Percentiles rank a stretch among this genome's conserved stretches.
Conservation (phyloP, 805 yeast genomes). For the Debaryomyces maramus region DNA sequence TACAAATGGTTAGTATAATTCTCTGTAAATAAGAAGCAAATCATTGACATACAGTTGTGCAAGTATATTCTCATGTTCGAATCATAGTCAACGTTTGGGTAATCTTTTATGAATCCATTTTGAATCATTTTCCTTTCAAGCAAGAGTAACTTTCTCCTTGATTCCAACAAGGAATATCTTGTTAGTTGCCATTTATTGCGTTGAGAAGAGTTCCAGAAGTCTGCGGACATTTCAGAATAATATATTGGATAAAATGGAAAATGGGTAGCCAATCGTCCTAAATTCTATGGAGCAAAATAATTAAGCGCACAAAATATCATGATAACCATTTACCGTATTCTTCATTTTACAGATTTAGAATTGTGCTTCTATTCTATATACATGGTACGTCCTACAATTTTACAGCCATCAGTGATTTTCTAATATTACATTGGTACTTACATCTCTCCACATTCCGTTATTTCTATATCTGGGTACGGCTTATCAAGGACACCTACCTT, state of each 20-base stretch:
- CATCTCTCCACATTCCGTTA: slow-evolving; percentile 22
- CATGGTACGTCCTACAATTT: too few relatives aligned
- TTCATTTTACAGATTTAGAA: too few relatives aligned
- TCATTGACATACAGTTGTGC: slow-evolving; percentile 47
- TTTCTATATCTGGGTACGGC: slow-evolving; percentile 14
- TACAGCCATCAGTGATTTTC: too few relatives aligned
- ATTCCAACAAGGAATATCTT: slow-evolving; percentile 53
- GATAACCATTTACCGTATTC: too few relatives aligned
- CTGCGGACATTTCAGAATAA: slow-evolving; percentile 71
- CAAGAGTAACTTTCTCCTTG: slow-evolving; percentile 41
- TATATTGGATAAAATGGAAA: too few relatives aligned
- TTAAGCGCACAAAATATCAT: too few relatives aligned
- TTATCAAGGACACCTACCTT: slow-evolving; percentile 8
- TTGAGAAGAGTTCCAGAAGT: slow-evolving; percentile 86
- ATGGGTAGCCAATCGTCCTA: too few relatives aligned
- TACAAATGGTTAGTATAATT: slow-evolving; percentile 11
- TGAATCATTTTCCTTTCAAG: slow-evolving; percentile 46
- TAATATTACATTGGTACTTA: slow-evolving; percentile 1
- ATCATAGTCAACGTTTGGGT: slow-evolving; percentile 51
- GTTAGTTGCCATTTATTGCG: slow-evolving; percentile 79
- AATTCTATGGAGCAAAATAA: too few relatives aligned
- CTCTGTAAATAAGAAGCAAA: not conserved
- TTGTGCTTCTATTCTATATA: too few relatives aligned
- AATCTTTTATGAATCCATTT: slow-evolving; percentile 42
- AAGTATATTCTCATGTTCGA: slow-evolving; percentile 72